Conservation (phyloP, 2,329 filamentous ascomycete species). For the Davidsoniella eucalypti region DNA sequence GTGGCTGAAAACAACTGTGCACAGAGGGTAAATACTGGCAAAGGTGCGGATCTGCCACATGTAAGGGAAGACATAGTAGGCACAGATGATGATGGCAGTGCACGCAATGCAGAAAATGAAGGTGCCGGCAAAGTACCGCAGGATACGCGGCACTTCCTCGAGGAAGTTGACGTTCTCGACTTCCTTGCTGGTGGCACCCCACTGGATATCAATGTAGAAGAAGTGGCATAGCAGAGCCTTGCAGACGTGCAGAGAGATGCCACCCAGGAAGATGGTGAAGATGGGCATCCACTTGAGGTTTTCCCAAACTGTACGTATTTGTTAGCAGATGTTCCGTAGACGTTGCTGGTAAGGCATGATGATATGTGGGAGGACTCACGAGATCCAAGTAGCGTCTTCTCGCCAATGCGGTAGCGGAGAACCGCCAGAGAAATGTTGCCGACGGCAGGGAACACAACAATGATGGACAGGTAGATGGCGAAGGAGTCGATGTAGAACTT, state of each 20-base stretch:
- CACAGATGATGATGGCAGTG: conserved; percentile 31
- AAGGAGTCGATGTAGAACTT: conserved; percentile 53
- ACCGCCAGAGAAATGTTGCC: conserved; percentile 45
- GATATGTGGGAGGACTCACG: conserved; percentile 14
- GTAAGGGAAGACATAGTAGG: conserved; percentile 28
- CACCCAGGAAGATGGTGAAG: conserved; percentile 29
- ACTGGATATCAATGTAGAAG: conserved; percentile 28
- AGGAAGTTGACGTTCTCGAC: conserved; percentile 39
- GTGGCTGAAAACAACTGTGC: conserved; percentile 33
- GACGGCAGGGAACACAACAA: conserved; percentile 47
- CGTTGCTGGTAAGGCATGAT: conserved; percentile 7
- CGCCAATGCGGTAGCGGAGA: conserved; percentile 43
- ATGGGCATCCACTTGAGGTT: conserved; percentile 49
- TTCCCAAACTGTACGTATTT: conserved; percentile 23
- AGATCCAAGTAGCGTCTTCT: conserved; percentile 29
- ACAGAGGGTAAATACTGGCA: conserved; percentile 42
- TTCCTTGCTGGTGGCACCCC: conserved; percentile 43
- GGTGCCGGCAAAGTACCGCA: conserved; percentile 35
- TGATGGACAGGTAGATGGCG: conserved; percentile 44
- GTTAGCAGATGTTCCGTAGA: background rate
- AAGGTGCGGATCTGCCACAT: conserved; percentile 41
- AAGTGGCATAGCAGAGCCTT: conserved; percentile 27
- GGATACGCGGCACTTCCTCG: conserved; percentile 36
- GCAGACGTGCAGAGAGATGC: conserved; percentile 26
- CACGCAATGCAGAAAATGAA: conserved; percentile 32